Evolutionary conservation across 169 alveolate species (phyloP).

Genomic region (Eimeria sp.): DNA sequence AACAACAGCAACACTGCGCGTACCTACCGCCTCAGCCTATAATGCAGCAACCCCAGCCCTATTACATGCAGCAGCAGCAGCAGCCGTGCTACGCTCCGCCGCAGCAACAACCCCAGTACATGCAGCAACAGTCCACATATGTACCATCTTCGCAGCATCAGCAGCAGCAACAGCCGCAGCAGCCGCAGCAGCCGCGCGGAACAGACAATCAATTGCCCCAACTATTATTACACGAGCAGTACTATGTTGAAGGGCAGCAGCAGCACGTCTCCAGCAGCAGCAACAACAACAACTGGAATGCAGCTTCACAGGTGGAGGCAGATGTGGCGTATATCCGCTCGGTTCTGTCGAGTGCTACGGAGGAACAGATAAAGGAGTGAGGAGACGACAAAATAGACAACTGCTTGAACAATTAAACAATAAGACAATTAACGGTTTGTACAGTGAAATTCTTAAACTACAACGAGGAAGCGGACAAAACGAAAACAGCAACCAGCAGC

Average conservation of each 20-base stretch:
- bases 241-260: background rate
- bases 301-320: background rate
- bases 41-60: background rate
- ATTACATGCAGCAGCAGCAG: no score
- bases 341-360: background rate
- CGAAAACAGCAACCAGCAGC: no score
- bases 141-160: slow-evolving; percentile 1
- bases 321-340: background rate
- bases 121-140: background rate
- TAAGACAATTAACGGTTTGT: no score
- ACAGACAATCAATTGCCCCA: background rate
- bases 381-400: background rate
- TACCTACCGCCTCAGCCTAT: background rate
- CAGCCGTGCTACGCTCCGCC: no score
- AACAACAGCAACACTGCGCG: background rate
- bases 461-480: no score
- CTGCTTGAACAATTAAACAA: no score
- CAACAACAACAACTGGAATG: slow-evolving; percentile 16
- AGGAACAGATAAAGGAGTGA: background rate
- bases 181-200: slow-evolving; percentile 26
- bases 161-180: background rate
- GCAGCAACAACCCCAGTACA: background rate
- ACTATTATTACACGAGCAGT: background rate
- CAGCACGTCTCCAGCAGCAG: slow-evolving; percentile 26
- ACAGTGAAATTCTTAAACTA: no score